These are phyloP conservation scores for Trametes versicolor DNA, from an alignment of 1,284 basidiomycete genomes.

Conservation along the genomic window DNA sequence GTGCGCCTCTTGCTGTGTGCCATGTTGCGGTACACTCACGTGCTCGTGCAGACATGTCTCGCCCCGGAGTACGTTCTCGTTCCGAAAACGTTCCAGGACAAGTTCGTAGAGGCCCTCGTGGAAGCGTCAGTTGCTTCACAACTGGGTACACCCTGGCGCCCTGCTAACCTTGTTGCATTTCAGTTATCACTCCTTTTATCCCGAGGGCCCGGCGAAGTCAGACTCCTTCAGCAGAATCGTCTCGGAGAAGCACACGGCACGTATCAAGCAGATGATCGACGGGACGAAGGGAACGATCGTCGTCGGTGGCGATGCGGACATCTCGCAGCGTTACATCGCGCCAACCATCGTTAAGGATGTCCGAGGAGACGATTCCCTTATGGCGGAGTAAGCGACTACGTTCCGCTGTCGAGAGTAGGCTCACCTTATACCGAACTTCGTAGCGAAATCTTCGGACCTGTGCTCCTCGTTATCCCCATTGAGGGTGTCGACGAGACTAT, in stretches of 20 bases:
- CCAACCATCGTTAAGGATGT: conserved; percentile 78
- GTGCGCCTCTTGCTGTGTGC: conserved; percentile 47
- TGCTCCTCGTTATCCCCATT: conserved; percentile 82
- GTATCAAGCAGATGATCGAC: conserved; percentile 72
- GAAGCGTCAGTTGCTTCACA: conserved; percentile 56
- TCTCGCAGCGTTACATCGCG: conserved; percentile 65
- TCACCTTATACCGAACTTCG: neutral
- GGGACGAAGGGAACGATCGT: conserved; percentile 77
- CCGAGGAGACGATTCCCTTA: conserved; percentile 69
- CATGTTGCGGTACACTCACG: neutral
- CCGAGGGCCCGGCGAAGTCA: conserved; percentile 56
- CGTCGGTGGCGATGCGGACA: conserved; percentile 75
- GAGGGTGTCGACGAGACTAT: conserved; percentile 79
- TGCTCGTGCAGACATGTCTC: conserved; percentile 38
- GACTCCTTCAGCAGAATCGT: conserved; percentile 61
- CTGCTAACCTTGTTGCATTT: neutral
- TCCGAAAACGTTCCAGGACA: conserved; percentile 65
- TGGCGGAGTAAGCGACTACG: conserved; percentile 67
- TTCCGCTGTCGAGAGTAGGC: neutral
- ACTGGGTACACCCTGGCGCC: neutral
- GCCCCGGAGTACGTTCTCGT: conserved; percentile 86
- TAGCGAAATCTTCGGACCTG: conserved; percentile 52
- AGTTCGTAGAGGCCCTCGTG: conserved; percentile 68
- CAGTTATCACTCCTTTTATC: conserved; percentile 65
- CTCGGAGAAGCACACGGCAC: conserved; percentile 62